A percentile compares a stretch with the other conserved stretches of the same genome.
Evolutionary conservation across 2,329 filamentous ascomycete genomes (phyloP).

Genomic region (Aspergillus piperis): DNA sequence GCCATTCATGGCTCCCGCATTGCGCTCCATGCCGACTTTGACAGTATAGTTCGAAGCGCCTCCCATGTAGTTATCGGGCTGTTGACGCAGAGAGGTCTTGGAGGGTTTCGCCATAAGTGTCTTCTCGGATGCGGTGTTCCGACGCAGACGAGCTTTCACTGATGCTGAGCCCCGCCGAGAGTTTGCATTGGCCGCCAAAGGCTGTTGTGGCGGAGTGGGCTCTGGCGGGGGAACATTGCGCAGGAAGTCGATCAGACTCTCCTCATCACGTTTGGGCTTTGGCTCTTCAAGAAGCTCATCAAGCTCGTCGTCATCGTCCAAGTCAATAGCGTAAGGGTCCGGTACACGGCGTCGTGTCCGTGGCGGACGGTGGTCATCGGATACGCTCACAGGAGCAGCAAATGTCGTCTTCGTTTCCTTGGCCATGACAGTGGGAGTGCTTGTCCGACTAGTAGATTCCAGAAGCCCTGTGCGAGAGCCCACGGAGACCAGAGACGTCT

Average conservation of each 20-base stretch:
- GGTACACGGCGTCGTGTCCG: conserved; percentile 75
- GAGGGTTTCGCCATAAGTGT: conserved; percentile 34
- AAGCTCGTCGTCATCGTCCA: conserved; percentile 66
- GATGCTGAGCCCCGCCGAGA: conserved; percentile 23
- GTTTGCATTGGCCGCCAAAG: conserved; percentile 27
- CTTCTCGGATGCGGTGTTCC: conserved; percentile 33
- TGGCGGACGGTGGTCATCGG: conserved; percentile 57
- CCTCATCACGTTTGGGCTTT: conserved; percentile 45
- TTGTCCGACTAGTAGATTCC: conserved; percentile 40
- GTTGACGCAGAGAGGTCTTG: conserved; percentile 36
- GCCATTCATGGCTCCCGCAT: conserved; percentile 18
- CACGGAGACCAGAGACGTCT: conserved; percentile 60
- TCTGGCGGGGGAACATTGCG: conserved; percentile 47
- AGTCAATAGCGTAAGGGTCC: conserved; percentile 92
- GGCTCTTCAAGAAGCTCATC: conserved; percentile 54
- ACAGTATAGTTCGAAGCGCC: conserved; percentile 37
- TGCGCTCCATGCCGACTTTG: conserved; percentile 42
- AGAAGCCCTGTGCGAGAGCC: conserved; percentile 73
- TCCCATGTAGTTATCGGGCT: conserved; percentile 30
- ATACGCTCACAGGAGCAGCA: conserved; percentile 18
- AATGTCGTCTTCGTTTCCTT: conserved; percentile 4
- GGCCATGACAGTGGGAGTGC: conserved; percentile 25
- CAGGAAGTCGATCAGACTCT: conserved; percentile 52
- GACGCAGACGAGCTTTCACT: conserved; percentile 41
- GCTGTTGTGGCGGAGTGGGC: conserved; percentile 33